phyloP scores from a whole-genome alignment of 257 asterid genomes.

The Solanum paucissectum region DNA sequence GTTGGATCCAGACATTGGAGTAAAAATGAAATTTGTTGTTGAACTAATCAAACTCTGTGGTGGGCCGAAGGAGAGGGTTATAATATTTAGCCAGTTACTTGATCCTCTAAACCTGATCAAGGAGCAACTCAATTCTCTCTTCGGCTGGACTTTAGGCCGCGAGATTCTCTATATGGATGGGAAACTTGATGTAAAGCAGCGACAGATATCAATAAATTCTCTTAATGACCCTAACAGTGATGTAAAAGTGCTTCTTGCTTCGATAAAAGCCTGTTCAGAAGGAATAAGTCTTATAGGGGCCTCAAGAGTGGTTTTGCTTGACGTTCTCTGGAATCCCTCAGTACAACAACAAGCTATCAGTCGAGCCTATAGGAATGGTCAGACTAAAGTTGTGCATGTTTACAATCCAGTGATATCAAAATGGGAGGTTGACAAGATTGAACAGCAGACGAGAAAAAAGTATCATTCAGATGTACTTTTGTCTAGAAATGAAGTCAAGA shows the following conservation, averaged over 20 bases:
- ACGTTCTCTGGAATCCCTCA: conserved; percentile 75
- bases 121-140: not conserved
- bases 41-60: not conserved
- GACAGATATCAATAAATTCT: conserved; percentile 32
- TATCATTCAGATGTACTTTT: conserved; percentile 45
- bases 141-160: not conserved
- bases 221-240: conserved; percentile 35
- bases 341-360: conserved; percentile 65
- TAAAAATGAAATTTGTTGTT: not conserved
- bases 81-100: not conserved
- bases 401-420: conserved; percentile 43
- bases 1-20: not conserved
- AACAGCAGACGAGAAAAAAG: conserved; percentile 35
- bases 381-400: conserved; percentile 48
- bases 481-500: conserved; percentile 3
- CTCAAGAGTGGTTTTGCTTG: conserved; percentile 70
- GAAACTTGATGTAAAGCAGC: conserved; percentile 7
- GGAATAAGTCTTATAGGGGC: conserved; percentile 77
- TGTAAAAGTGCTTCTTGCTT: conserved; percentile 60
- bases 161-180: conserved; percentile 35
- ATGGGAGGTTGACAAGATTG: conserved; percentile 40
- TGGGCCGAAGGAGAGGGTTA: not conserved
- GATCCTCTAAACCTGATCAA: not conserved
- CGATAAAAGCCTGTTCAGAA: conserved; percentile 58
- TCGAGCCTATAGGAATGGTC: conserved; percentile 77